These are phyloP conservation scores for Puccinia coronata DNA, from an alignment of 1,284 basidiomycete genomes.

Conservation along the genomic window DNA sequence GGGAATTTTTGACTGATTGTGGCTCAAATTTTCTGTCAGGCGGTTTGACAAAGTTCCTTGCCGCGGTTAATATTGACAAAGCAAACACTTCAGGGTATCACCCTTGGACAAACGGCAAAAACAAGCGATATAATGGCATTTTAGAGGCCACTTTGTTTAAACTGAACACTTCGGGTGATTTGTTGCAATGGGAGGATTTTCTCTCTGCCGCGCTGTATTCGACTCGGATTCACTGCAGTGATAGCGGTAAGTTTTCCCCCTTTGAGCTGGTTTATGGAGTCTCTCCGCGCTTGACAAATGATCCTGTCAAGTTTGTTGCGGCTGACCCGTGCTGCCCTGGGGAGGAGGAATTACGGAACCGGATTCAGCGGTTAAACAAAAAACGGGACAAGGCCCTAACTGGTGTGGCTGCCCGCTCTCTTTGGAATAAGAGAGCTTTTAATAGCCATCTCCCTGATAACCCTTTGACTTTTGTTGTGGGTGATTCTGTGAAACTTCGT, in stretches of 20 bases:
- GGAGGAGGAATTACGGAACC: no score
- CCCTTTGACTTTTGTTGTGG: not conserved
- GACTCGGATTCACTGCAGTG: not conserved
- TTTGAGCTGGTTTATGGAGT: constrained; percentile 20
- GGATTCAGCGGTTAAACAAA: not conserved
- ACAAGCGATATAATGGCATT: constrained; percentile 15
- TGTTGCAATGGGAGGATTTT: no score
- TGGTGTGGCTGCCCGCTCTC: not conserved
- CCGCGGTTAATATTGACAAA: not conserved
- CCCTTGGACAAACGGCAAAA: not conserved
- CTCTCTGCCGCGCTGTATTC: constrained; percentile 1
- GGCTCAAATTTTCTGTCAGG: no score
- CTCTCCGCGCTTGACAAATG: not conserved
- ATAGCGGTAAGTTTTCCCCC: no score
- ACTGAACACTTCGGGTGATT: not conserved
- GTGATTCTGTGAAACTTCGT: not conserved
- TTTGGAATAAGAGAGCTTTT: not conserved
- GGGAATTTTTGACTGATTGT: no score
- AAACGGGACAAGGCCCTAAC: not conserved
- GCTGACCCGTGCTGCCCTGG: not conserved
- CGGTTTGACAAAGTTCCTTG: no score
- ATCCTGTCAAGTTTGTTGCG: not conserved
- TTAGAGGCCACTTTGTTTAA: constrained; percentile 3
- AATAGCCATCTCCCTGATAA: not conserved
- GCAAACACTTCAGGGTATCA: constrained; percentile 18